Percentiles rank a stretch among this genome's conserved stretches.
Evolutionary conservation across 345 rosid species (phyloP).

Genomic region (Populus tremula): DNA sequence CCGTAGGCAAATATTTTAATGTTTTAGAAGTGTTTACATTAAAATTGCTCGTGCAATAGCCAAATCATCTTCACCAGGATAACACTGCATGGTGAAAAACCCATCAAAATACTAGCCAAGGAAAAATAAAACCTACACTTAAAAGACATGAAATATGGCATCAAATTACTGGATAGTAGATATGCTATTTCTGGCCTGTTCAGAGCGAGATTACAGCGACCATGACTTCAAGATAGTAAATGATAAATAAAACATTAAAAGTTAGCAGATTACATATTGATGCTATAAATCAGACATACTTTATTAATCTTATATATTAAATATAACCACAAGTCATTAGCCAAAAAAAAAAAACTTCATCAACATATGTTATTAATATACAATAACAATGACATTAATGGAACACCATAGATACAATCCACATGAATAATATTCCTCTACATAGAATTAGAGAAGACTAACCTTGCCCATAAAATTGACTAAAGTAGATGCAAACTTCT

Average conservation of each 20-base stretch:
- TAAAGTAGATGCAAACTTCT: slow-evolving; percentile 70
- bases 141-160: not conserved
- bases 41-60: slow-evolving; percentile 81
- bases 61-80: slow-evolving; percentile 97
- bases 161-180: not conserved
- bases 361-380: not conserved
- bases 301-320: not conserved
- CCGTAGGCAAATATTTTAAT: not conserved
- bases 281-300: not conserved
- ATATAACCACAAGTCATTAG: not conserved
- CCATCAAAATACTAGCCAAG: not conserved
- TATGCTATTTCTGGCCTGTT: not conserved
- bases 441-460: slow-evolving; percentile 20
- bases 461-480: slow-evolving; percentile 89
- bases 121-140: not conserved
- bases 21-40: slow-evolving; percentile 47
- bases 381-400: not conserved
- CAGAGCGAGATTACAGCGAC: not conserved
- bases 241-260: not conserved
- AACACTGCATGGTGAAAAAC: slow-evolving; percentile 64
- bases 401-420: not conserved
- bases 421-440: not conserved
- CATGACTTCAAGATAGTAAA: not conserved
- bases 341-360: not conserved
- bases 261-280: not conserved